Evolutionary conservation across 768 basidiomycete genomes (phyloP).

Genomic region (Boletus coccyginus): DNA sequence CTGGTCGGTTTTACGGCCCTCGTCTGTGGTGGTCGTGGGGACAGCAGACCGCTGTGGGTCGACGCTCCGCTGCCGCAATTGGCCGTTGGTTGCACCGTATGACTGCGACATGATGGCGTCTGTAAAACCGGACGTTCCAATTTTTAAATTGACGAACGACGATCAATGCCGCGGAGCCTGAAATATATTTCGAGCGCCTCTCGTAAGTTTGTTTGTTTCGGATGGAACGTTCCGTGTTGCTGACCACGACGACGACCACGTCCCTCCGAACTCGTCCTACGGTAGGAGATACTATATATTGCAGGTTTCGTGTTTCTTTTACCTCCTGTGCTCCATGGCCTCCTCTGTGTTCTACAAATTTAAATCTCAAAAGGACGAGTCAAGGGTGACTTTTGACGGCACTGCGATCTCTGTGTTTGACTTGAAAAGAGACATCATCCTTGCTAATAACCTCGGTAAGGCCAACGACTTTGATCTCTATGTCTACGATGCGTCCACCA

Average conservation of each 20-base stretch:
- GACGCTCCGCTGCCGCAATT: slow-evolving; percentile 31
- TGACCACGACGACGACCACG: slow-evolving; percentile 19
- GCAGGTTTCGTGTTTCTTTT: slow-evolving; percentile 11
- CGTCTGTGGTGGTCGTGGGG: slow-evolving; percentile 48
- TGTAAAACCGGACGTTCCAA: neutral
- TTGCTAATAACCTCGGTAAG: slow-evolving; percentile 94
- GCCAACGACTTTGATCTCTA: slow-evolving; percentile 96
- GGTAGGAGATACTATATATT: slow-evolving; percentile 26
- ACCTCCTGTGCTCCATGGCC: slow-evolving; percentile 48
- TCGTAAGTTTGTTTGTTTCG: slow-evolving; percentile 2
- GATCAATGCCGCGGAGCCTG: slow-evolving; percentile 3
- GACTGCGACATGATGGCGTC: slow-evolving; percentile 28
- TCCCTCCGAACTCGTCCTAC: slow-evolving; percentile 1
- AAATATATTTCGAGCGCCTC: slow-evolving; percentile 21
- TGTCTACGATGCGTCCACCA: slow-evolving; percentile 78
- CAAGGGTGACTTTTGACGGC: slow-evolving; percentile 95
- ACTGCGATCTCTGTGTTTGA: slow-evolving; percentile 99
- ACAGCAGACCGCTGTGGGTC: slow-evolving; percentile 15
- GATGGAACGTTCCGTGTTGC: neutral
- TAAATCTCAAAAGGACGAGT: slow-evolving; percentile 92
- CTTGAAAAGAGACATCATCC: slow-evolving; percentile 96
- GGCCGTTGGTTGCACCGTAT: slow-evolving; percentile 21
- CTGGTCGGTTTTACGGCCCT: slow-evolving; percentile 72
- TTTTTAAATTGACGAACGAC: slow-evolving; percentile 7
- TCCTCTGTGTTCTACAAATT: slow-evolving; percentile 99